Evolutionary conservation across 306 rosid genomes (phyloP).

Genomic region (Styphnolobium japonicum): DNA sequence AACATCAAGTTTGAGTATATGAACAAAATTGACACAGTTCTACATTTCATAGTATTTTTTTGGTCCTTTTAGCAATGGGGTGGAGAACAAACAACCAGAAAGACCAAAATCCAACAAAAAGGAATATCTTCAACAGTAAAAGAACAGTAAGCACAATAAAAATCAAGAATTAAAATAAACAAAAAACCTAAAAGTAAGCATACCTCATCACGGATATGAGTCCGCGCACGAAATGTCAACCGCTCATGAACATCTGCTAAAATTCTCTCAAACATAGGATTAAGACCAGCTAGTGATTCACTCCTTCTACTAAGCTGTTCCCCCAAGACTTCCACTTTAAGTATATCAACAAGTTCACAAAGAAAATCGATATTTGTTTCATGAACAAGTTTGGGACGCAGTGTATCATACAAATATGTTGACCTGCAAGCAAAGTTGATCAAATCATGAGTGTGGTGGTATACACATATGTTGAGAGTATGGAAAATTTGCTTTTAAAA

Average conservation of each 20-base stretch:
- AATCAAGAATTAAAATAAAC: not conserved
- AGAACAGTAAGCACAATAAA: not conserved
- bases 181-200: slow-evolving; percentile 13
- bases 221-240: slow-evolving; percentile 93
- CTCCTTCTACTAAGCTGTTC: slow-evolving; percentile 73
- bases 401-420: slow-evolving; percentile 82
- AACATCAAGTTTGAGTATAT: not conserved
- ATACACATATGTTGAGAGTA: not conserved
- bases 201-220: slow-evolving; percentile 93
- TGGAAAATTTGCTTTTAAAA: slow-evolving; percentile 6
- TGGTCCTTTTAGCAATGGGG: not conserved
- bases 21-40: not conserved
- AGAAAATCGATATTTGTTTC: slow-evolving; percentile 91
- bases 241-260: slow-evolving; percentile 97
- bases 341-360: slow-evolving; percentile 95
- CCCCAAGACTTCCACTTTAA: slow-evolving; percentile 88
- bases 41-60: not conserved
- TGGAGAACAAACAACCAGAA: slow-evolving; percentile 10
- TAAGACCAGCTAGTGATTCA: slow-evolving; percentile 84
- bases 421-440: slow-evolving; percentile 61
- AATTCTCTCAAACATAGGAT: slow-evolving; percentile 89
- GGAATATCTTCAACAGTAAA: not conserved
- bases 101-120: not conserved
- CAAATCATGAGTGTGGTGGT: not conserved
- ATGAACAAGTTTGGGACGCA: slow-evolving; percentile 93